Evolutionary conservation across 805 yeast genomes (phyloP).

Genomic region (Saccharomyces mikatae): DNA sequence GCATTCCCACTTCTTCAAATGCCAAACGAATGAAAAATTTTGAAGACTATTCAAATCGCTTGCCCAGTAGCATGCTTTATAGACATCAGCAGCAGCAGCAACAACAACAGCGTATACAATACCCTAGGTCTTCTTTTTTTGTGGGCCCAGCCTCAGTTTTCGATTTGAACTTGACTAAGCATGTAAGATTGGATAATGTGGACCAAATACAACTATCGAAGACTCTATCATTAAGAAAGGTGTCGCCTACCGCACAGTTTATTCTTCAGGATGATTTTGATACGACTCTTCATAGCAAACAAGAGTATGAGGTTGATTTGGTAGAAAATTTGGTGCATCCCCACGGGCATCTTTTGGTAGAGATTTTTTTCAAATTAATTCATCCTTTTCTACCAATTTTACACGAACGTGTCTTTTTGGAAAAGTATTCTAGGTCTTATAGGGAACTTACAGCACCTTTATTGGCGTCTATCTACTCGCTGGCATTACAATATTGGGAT

Average conservation of each 20-base stretch:
- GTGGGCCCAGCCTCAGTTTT: slow-evolving; percentile 84
- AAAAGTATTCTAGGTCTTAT: slow-evolving; percentile 83
- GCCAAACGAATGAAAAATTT: not conserved
- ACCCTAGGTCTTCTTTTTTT: slow-evolving; percentile 81
- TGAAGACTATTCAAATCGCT: slow-evolving; percentile 1
- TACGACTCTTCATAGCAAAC: slow-evolving; percentile 54
- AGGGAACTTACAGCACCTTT: slow-evolving; percentile 87
- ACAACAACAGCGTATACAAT: slow-evolving; percentile 41
- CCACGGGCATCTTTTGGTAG: slow-evolving; percentile 74
- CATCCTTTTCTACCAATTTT: slow-evolving; percentile 90
- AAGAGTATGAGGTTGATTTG: slow-evolving; percentile 72
- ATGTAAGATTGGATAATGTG: slow-evolving; percentile 56
- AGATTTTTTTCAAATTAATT: slow-evolving; percentile 72
- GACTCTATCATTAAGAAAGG: slow-evolving; percentile 64
- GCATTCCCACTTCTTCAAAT: not conserved
- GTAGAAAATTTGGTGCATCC: slow-evolving; percentile 87
- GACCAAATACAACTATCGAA: slow-evolving; percentile 74
- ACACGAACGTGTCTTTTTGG: slow-evolving; percentile 85
- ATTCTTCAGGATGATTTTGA: slow-evolving; percentile 74
- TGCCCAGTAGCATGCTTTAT: not conserved
- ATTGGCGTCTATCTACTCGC: slow-evolving; percentile 79
- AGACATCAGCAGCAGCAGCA: slow-evolving; percentile 4
- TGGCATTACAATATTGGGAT: slow-evolving; percentile 94
- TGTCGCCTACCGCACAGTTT: slow-evolving; percentile 68
- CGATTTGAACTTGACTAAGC: slow-evolving; percentile 61